These are phyloP conservation scores for Udeniomyces megalosporus DNA, from an alignment of 768 basidiomycete species.

Conservation along the genomic window DNA sequence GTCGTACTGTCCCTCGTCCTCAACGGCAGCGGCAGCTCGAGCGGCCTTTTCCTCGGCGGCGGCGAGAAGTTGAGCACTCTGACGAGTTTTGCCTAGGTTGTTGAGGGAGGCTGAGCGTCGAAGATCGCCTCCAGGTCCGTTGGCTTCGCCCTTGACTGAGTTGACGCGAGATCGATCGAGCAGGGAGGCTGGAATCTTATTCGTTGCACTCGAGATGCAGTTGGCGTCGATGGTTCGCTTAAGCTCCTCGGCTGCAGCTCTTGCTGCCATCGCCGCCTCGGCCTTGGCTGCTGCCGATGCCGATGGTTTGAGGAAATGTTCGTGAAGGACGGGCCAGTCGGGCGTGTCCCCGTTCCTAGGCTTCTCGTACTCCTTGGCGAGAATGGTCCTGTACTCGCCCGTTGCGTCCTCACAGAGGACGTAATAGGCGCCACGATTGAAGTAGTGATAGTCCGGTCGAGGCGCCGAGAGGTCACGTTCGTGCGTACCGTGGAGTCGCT, in stretches of 20 bases:
- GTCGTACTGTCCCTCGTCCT: slow-evolving; percentile 3
- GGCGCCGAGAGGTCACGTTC: slow-evolving; percentile 85
- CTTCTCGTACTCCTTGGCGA: slow-evolving; percentile 63
- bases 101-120: slow-evolving; percentile 27
- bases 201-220: neutral
- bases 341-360: slow-evolving; percentile 36
- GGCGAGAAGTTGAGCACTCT: neutral
- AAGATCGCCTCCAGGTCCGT: slow-evolving; percentile 12
- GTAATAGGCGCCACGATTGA: slow-evolving; percentile 55
- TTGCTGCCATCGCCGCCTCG: slow-evolving; percentile 9
- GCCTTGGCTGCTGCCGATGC: slow-evolving; percentile 10
- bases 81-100: slow-evolving; percentile 21
- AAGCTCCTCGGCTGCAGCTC: slow-evolving; percentile 9
- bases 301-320: slow-evolving; percentile 23
- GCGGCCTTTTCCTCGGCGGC: slow-evolving; percentile 4
- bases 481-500: slow-evolving; percentile 66
- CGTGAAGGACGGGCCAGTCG: slow-evolving; percentile 67
- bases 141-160: neutral
- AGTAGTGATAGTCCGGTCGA: slow-evolving; percentile 76
- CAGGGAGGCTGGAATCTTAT: neutral
- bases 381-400: slow-evolving; percentile 67
- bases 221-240: neutral
- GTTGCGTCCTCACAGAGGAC: slow-evolving; percentile 82
- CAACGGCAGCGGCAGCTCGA: slow-evolving; percentile 1
- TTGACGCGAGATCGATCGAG: neutral